These are phyloP conservation scores for Ploettnerulaceae sp. DNA, from an alignment of 2,329 filamentous ascomycete species.

Conservation along the genomic window DNA sequence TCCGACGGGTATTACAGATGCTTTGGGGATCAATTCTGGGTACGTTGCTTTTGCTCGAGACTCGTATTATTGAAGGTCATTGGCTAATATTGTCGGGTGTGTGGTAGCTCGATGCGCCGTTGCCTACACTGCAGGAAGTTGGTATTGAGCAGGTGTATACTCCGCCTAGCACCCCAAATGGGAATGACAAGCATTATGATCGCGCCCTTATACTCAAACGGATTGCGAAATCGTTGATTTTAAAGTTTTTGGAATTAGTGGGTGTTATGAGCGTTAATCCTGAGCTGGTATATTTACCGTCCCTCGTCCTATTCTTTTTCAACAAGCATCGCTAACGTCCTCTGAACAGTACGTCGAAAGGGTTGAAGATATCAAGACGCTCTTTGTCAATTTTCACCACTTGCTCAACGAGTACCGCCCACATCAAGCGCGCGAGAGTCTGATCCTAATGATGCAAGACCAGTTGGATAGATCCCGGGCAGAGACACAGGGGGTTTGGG, in stretches of 20 bases:
- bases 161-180: constrained; percentile 27
- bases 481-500: constrained; percentile 66
- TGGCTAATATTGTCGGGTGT: no score
- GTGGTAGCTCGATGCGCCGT: constrained; percentile 51
- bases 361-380: constrained; percentile 69
- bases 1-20: constrained; percentile 64
- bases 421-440: constrained; percentile 83
- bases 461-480: constrained; percentile 66
- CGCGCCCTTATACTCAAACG: constrained; percentile 66
- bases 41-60: constrained; percentile 31
- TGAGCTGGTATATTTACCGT: constrained; percentile 39
- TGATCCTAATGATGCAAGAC: constrained; percentile 84
- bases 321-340: constrained; percentile 5
- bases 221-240: constrained; percentile 75
- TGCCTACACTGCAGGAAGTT: constrained; percentile 64
- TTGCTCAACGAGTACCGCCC: constrained; percentile 91
- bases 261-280: constrained; percentile 67
- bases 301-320: no score
- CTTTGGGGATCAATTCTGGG: constrained; percentile 65
- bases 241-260: constrained; percentile 83
- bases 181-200: constrained; percentile 52
- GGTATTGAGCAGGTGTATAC: constrained; percentile 66
- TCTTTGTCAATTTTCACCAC: constrained; percentile 90
- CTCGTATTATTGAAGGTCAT: background rate
- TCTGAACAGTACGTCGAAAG: constrained; percentile 58